Conservation (phyloP, 148 eudicot genomes). For the Vaccinium corymbosum region DNA sequence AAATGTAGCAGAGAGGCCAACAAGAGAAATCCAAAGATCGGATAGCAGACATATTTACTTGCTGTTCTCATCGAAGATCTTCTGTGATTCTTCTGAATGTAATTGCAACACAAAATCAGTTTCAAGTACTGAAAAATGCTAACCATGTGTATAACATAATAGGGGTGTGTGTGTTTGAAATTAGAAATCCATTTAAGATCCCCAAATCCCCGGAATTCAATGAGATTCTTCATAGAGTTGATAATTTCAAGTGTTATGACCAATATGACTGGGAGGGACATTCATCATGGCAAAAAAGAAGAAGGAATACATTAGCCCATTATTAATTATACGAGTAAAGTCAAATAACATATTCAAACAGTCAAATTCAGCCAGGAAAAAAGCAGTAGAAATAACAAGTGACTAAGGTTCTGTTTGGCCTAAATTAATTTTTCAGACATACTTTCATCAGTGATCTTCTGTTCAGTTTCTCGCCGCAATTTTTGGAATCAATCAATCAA, state of each 20-base stretch:
- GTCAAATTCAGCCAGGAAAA: too few species aligned
- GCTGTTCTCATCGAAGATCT: constrained; percentile 36
- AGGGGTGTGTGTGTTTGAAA: too few species aligned
- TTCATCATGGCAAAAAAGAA: not conserved
- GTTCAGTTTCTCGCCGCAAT: not conserved
- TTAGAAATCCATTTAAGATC: too few species aligned
- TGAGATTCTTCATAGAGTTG: not conserved
- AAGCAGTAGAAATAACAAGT: too few species aligned
- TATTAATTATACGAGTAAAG: too few species aligned
- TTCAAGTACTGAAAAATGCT: not conserved
- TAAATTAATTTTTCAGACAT: not conserved
- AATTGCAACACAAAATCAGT: not conserved
- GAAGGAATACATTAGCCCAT: too few species aligned
- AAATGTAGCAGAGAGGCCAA: constrained; percentile 25
- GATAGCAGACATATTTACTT: constrained; percentile 18
- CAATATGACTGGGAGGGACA: not conserved
- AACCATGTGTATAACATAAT: not conserved
- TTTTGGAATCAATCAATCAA: not conserved
- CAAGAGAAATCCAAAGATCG: constrained; percentile 23
- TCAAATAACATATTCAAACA: too few species aligned
- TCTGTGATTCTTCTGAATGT: not conserved
- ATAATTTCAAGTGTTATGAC: not conserved
- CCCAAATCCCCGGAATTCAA: not conserved
- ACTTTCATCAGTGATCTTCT: not conserved
- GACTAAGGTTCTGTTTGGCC: not conserved